Percentiles rank a stretch among this genome's conserved stretches.
phyloP scores from a whole-genome alignment of 1,284 basidiomycete species.

The Cutaneotrichosporon daszewskae region DNA sequence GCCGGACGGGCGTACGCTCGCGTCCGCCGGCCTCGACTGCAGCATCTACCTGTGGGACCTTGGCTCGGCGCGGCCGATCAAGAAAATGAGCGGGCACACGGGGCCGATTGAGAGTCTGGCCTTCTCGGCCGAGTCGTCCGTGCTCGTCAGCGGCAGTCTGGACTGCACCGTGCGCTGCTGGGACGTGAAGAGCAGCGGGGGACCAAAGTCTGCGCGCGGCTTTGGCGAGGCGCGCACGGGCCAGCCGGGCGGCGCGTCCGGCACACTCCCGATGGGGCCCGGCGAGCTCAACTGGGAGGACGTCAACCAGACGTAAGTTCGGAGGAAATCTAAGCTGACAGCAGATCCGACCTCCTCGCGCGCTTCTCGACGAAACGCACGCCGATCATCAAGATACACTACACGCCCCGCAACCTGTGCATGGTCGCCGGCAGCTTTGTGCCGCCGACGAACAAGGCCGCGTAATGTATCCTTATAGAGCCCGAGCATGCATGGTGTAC shows the following conservation, averaged over 20 bases:
- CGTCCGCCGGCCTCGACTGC: conserved; percentile 82
- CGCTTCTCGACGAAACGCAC: conserved; percentile 95
- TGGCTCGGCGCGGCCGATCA: conserved; percentile 83
- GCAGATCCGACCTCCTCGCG: conserved; percentile 75
- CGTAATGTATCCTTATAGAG: not conserved
- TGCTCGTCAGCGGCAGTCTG: conserved; percentile 81
- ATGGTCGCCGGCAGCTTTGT: conserved; percentile 67
- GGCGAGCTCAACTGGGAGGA: conserved; percentile 31
- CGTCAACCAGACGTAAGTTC: conserved; percentile 37
- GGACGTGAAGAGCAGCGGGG: conserved; percentile 84
- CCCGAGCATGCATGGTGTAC: conserved; percentile 15
- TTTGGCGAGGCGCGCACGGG: not conserved
- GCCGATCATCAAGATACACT: conserved; percentile 83
- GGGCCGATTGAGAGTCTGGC: conserved; percentile 81
- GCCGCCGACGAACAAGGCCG: conserved; percentile 31
- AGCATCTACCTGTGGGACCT: conserved; percentile 96
- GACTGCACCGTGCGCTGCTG: conserved; percentile 96
- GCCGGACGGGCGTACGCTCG: conserved; percentile 89
- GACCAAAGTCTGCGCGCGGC: conserved; percentile 40
- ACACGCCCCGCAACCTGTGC: conserved; percentile 90
- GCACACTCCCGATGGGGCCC: conserved; percentile 32
- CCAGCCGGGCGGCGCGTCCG: conserved; percentile 6
- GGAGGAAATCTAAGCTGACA: conserved; percentile 14
- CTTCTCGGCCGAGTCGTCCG: conserved; percentile 83
- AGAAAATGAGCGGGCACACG: conserved; percentile 94